Conservation (phyloP, 768 basidiomycete species). For the Boletellus ananas region DNA sequence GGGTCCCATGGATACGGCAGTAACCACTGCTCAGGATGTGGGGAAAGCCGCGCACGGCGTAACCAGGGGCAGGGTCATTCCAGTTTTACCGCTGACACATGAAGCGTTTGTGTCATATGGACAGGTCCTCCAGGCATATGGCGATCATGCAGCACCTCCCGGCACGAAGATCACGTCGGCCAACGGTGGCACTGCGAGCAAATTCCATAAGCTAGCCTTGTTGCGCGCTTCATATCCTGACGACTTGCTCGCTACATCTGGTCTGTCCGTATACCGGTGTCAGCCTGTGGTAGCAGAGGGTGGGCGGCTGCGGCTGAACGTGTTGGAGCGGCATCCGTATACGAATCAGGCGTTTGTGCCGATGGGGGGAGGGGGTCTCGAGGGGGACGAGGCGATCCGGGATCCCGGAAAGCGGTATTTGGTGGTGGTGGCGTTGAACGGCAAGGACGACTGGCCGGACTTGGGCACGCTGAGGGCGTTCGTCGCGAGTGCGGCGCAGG, state of each 20-base stretch:
- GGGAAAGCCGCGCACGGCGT: slow-evolving; percentile 1
- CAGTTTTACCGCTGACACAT: slow-evolving; percentile 69
- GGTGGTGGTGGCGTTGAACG: slow-evolving; percentile 84
- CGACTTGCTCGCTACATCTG: slow-evolving; percentile 52
- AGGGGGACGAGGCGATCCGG: slow-evolving; percentile 41
- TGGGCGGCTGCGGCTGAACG: slow-evolving; percentile 54
- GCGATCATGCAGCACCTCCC: slow-evolving; percentile 62
- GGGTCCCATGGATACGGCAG: slow-evolving; percentile 2
- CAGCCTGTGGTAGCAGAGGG: slow-evolving; percentile 46
- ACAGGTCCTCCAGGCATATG: slow-evolving; percentile 86
- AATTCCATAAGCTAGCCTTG: slow-evolving; percentile 89
- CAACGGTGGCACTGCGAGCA: slow-evolving; percentile 86
- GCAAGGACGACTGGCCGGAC: slow-evolving; percentile 73
- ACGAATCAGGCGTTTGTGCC: slow-evolving; percentile 95
- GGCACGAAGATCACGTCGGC: slow-evolving; percentile 72
- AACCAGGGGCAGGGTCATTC: slow-evolving; percentile 33
- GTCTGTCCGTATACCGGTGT: slow-evolving; percentile 83
- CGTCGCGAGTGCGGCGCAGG: slow-evolving; percentile 74
- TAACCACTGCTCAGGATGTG: neutral
- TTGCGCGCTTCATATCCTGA: slow-evolving; percentile 63
- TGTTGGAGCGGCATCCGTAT: slow-evolving; percentile 85
- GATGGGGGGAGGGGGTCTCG: slow-evolving; percentile 61
- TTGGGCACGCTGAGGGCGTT: slow-evolving; percentile 75
- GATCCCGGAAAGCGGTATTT: slow-evolving; percentile 61
- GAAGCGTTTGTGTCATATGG: slow-evolving; percentile 90